phyloP scores from a whole-genome alignment of 164 flowering plant species.

The Aristolochia contorta region DNA sequence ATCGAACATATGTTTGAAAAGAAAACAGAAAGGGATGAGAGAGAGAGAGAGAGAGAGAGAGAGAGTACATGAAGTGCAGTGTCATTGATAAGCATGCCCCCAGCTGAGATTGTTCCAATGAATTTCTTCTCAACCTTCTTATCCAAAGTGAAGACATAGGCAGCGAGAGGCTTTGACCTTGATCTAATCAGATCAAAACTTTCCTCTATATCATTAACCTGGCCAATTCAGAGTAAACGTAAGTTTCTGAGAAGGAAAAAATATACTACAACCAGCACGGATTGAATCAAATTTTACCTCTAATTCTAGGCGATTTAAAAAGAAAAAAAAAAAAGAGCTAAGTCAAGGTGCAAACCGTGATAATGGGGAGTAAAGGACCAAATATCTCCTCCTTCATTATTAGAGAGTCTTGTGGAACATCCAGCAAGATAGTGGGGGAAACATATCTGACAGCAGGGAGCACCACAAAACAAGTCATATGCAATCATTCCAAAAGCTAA shows the following conservation, averaged over 20 bases:
- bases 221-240: slow-evolving; percentile 5
- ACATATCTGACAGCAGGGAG: slow-evolving; percentile 34
- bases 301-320: not conserved
- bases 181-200: slow-evolving; percentile 50
- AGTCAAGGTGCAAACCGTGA: slow-evolving; percentile 39
- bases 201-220: slow-evolving; percentile 80
- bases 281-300: too few species aligned
- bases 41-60: not conserved
- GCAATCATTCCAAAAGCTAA: not conserved
- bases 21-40: not conserved
- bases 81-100: slow-evolving; percentile 76
- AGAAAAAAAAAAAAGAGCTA: not conserved
- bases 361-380: slow-evolving; percentile 89
- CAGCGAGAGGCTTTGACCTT: slow-evolving; percentile 87
- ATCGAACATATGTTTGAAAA: not conserved
- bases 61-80: slow-evolving; percentile 50
- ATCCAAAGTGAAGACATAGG: slow-evolving; percentile 72
- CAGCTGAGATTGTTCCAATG: slow-evolving; percentile 54
- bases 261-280: too few species aligned
- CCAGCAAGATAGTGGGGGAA: slow-evolving; percentile 79
- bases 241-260: not conserved
- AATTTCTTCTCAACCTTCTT: slow-evolving; percentile 64
- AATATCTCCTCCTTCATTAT: slow-evolving; percentile 93
- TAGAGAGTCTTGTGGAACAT: slow-evolving; percentile 71
- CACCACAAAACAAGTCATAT: not conserved